phyloP scores from a whole-genome alignment of 2,329 filamentous ascomycete species.

The Lecanosticta acicola region DNA sequence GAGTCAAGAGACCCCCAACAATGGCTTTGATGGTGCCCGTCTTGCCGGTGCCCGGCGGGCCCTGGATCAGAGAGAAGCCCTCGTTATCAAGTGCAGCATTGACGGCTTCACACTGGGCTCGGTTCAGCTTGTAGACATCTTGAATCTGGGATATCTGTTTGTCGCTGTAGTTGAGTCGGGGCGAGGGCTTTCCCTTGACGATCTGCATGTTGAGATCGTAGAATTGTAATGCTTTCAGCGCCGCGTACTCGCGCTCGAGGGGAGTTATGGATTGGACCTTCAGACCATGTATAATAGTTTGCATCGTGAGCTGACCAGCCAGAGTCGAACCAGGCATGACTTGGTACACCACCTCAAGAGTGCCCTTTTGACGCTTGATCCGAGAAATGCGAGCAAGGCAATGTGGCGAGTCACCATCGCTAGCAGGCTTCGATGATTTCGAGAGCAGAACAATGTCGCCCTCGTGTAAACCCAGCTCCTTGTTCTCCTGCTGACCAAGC shows the following conservation, averaged over 20 bases:
- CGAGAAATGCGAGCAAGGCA: conserved; percentile 81
- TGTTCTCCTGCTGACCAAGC: conserved; percentile 64
- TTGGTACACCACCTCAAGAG: conserved; percentile 79
- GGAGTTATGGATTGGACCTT: conserved; percentile 92
- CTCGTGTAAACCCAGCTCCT: conserved; percentile 68
- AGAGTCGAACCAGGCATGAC: conserved; percentile 53
- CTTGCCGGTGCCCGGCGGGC: conserved; percentile 83
- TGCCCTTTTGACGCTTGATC: conserved; percentile 72
- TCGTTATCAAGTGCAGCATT: conserved; percentile 91
- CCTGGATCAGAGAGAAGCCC: conserved; percentile 93
- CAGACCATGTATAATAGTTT: conserved; percentile 63
- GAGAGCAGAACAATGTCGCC: conserved; percentile 88
- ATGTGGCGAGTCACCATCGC: conserved; percentile 61
- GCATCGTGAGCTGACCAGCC: conserved; percentile 53
- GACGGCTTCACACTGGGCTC: conserved; percentile 84
- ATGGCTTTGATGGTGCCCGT: conserved; percentile 98
- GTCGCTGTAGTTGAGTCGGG: conserved; percentile 73
- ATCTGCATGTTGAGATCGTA: conserved; percentile 96
- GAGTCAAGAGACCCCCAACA: conserved; percentile 76
- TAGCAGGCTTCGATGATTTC: conserved; percentile 64
- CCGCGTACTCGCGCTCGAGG: conserved; percentile 90
- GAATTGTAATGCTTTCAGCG: conserved; percentile 82
- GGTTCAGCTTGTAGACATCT: conserved; percentile 76
- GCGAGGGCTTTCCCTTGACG: conserved; percentile 80
- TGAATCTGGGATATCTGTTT: conserved; percentile 64